Base-by-base conservation (phyloP, 1,139 yeast genomes). In the Scheffersomyces lignicola region DNA sequence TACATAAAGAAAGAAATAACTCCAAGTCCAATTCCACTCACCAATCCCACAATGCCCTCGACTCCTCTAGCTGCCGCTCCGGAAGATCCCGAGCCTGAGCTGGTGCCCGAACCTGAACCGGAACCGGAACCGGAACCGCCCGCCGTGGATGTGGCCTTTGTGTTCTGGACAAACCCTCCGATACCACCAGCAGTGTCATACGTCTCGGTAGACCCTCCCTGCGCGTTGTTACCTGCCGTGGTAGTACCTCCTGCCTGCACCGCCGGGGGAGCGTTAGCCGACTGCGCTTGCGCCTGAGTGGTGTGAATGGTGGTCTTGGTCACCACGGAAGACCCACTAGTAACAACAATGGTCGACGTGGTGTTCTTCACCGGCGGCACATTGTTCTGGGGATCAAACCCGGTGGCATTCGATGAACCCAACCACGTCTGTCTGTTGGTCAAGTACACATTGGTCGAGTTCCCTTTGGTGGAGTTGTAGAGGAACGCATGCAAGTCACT, bases 401-500 rank as follows among this genome's bases (percentile, higher is more conserved):
- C 96, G 24, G 80, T 69, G 16, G 83, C 86, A 30, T 75, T 78
- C 17, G 60, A 56, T 29, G 76, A 70, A 14, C 80, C 85, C 37
- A 88, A 61, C 58, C 77, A 65, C 9, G 87, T 76, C 47, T 67
- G 65, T 34, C 75, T 77, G 51, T 80, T 75, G 27, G 89, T 75
- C 50, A 88, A 65, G 47, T 66, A 66, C 37, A 88, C 60, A 47
- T 75, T 62, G 10, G 60, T 56, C 29, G 65, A 62, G 28, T 59
- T 46, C 43, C 73, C 80, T 14, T 71, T 73, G 11, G 74, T 62
- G 42, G 60, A 58, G 49, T 76, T 75, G 66, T 69, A 87, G 25
- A 71, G 57, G 61, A 79, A 88, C 0, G 92, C 76, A 41, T 62
- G 49, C 41, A 53, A 60, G 27, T 52, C 52, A 12, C 47, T 47